These are phyloP conservation scores for Noccaea bulbosa DNA, from an alignment of 345 rosid species.

Conservation along the genomic window DNA sequence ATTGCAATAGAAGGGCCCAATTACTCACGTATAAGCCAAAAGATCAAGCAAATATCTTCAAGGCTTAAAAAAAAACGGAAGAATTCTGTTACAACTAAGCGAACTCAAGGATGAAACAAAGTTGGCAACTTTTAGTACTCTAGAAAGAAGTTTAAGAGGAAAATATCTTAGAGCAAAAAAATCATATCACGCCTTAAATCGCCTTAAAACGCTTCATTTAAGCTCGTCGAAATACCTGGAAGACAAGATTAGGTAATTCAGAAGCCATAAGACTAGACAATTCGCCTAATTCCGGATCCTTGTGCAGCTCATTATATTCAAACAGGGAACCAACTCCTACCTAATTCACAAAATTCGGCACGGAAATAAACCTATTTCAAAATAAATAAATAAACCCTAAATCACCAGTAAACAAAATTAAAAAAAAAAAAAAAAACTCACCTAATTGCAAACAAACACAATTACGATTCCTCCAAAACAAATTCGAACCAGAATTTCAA, in stretches of 20 bases:
- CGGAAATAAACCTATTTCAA: conserved; percentile 10
- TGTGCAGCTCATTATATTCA: conserved; percentile 37
- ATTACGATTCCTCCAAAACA: conserved; percentile 42
- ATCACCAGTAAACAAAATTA: conserved; percentile 27
- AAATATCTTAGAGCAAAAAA: background rate
- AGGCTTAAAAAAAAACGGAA: background rate
- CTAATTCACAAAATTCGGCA: conserved; percentile 44
- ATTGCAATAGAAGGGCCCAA: background rate
- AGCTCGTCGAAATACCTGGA: conserved; percentile 11
- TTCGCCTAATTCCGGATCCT: conserved; percentile 41
- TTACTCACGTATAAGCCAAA: background rate
- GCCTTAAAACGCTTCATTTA: background rate
- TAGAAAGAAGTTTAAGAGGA: conserved; percentile 2
- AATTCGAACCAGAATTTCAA: conserved; percentile 35
- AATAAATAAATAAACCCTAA: conserved; percentile 20
- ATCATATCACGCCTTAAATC: background rate
- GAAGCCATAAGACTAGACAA: conserved; percentile 29
- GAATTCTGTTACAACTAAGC: conserved; percentile 6
- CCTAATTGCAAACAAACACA: conserved; percentile 47
- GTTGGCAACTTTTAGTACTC: conserved; percentile 25
- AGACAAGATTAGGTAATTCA: conserved; percentile 30
- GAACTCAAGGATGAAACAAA: conserved; percentile 23
- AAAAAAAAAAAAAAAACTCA: conserved; percentile 43
- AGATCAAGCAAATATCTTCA: conserved; percentile 9
- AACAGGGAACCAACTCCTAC: conserved; percentile 44